These are phyloP conservation scores for Nemophila menziesii DNA, from an alignment of 257 asterid species.

Conservation along the genomic window DNA sequence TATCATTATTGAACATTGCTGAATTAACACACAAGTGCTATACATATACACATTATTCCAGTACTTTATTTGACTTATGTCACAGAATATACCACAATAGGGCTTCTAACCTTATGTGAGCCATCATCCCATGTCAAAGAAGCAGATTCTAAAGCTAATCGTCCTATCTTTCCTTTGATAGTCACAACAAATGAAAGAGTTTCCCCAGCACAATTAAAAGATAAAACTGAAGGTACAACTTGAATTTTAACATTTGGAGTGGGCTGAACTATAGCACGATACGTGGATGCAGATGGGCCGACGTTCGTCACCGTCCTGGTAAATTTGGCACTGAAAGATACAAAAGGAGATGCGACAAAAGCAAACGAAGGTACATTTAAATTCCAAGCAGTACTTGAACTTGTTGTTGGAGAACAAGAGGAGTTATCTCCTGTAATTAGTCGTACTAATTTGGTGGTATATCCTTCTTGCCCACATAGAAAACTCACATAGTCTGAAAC, in stretches of 20 bases:
- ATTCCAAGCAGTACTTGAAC: no score
- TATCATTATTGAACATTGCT: no score
- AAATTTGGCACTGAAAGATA: background rate
- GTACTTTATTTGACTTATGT: background rate
- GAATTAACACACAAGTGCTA: no score
- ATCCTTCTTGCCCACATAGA: no score
- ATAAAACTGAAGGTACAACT: background rate
- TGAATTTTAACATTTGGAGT: background rate
- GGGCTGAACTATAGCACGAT: background rate
- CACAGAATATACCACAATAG: background rate
- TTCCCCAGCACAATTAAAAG: background rate
- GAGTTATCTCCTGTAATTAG: no score
- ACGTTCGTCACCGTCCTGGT: background rate
- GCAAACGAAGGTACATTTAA: background rate
- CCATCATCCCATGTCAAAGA: conserved; percentile 2
- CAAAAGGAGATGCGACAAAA: background rate
- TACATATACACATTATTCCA: no score
- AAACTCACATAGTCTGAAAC: no score
- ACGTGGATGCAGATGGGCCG: background rate
- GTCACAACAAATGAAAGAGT: background rate
- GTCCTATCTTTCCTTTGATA: background rate
- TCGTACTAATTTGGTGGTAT: no score
- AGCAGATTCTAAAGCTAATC: background rate
- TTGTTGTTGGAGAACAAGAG: no score
- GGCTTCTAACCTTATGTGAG: background rate